These are phyloP conservation scores for Thoreauomyces humboldtii DNA, from an alignment of 192 early-diverging fungal species.

Conservation along the genomic window DNA sequence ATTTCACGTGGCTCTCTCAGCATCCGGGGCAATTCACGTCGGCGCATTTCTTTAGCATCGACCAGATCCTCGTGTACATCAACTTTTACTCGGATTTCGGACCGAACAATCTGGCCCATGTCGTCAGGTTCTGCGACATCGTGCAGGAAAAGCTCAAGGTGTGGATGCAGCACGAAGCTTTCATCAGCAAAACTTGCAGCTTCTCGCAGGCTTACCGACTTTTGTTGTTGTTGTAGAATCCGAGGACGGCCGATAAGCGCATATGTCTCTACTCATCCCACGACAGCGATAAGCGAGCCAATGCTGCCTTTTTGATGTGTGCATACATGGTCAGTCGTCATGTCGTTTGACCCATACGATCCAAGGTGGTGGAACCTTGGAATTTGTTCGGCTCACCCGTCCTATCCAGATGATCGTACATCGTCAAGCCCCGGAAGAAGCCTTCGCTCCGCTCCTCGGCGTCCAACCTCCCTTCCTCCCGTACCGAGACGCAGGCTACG, in stretches of 20 bases:
- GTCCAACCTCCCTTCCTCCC: conserved; percentile 54
- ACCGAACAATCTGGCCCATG: conserved; percentile 61
- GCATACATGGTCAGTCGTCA: conserved; percentile 63
- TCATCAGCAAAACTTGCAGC: too few relatives aligned
- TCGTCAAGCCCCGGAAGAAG: conserved; percentile 62
- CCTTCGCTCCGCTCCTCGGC: conserved; percentile 49
- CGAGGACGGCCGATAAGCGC: conserved; percentile 45
- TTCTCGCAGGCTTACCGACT: too few relatives aligned
- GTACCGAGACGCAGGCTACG: conserved; percentile 72
- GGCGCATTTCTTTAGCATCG: conserved; percentile 61
- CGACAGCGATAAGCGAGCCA: conserved; percentile 61
- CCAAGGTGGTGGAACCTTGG: too few relatives aligned
- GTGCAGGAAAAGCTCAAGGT: conserved; percentile 62
- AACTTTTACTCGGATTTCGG: conserved; percentile 71
- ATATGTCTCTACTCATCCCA: conserved; percentile 54
- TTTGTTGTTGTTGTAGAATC: conserved; percentile 39
- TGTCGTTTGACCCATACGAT: too few relatives aligned
- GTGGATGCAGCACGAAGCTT: too few relatives aligned
- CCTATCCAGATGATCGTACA: conserved; percentile 58
- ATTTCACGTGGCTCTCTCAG: conserved; percentile 52
- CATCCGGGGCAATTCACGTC: conserved; percentile 38
- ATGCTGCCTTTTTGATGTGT: conserved; percentile 66
- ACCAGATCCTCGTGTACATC: conserved; percentile 56
- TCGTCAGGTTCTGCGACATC: conserved; percentile 61
- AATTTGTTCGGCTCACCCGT: too few relatives aligned